phyloP scores from a whole-genome alignment of 805 yeast species.

The Kuraishia capsulata region DNA sequence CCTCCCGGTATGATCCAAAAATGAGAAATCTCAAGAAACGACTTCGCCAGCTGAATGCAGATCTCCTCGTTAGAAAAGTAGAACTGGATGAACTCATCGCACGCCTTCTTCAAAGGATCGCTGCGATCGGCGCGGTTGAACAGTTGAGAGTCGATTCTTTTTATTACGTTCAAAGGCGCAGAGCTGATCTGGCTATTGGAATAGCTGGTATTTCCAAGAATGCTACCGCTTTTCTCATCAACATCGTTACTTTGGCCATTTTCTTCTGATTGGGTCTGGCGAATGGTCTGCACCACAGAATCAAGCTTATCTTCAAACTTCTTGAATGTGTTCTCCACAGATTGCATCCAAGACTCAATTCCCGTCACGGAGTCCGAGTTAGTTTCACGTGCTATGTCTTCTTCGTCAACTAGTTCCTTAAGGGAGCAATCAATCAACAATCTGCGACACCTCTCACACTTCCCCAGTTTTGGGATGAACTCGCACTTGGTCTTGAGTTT shows the following conservation, averaged over 20 bases:
- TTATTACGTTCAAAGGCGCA: constrained; percentile 22
- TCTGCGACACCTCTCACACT: constrained; percentile 45
- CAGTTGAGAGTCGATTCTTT: constrained; percentile 18
- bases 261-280: background rate
- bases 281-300: background rate
- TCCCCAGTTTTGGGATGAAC: constrained; percentile 29
- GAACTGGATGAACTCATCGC: constrained; percentile 37
- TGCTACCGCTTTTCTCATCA: background rate
- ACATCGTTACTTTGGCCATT: too few relatives aligned
- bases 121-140: constrained; percentile 14
- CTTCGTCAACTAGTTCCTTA: constrained; percentile 12
- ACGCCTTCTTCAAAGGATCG: constrained; percentile 22
- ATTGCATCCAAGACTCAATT: constrained; percentile 8
- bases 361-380: constrained; percentile 9
- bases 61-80: constrained; percentile 31
- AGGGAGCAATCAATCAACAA: constrained; percentile 40
- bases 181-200: constrained; percentile 3
- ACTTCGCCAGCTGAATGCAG: constrained; percentile 34
- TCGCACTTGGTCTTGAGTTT: constrained; percentile 52
- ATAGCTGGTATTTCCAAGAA: background rate
- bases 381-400: constrained; percentile 6
- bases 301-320: constrained; percentile 1
- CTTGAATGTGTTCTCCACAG: constrained; percentile 4
- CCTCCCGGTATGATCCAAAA: constrained; percentile 60
- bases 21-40: constrained; percentile 43